Conservation (phyloP, 345 rosid species). For the Salix exigua region DNA sequence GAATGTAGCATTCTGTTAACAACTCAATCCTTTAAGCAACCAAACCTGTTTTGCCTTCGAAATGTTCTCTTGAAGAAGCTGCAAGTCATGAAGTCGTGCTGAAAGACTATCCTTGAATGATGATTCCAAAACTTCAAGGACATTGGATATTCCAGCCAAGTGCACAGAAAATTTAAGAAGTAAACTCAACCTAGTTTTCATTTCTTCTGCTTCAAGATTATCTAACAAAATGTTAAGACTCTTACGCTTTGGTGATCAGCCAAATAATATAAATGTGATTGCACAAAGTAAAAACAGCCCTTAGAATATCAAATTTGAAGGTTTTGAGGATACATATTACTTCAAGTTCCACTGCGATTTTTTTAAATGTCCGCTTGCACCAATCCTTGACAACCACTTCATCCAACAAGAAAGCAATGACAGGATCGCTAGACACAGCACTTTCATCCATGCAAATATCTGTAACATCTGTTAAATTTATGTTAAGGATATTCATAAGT, state of each 20-base stretch:
- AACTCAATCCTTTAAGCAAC: slow-evolving; percentile 9
- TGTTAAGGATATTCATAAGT: slow-evolving; percentile 42
- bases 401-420: slow-evolving; percentile 92
- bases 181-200: slow-evolving; percentile 45
- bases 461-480: slow-evolving; percentile 66
- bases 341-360: slow-evolving; percentile 53
- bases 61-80: slow-evolving; percentile 68
- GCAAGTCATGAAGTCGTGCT: slow-evolving; percentile 70
- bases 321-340: slow-evolving; percentile 74
- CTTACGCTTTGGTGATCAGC: not conserved
- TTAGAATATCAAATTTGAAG: slow-evolving; percentile 15
- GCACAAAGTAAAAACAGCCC: not conserved
- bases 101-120: slow-evolving; percentile 75
- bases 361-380: slow-evolving; percentile 79
- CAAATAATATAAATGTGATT: not conserved
- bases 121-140: slow-evolving; percentile 79
- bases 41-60: slow-evolving; percentile 88
- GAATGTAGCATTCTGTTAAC: not conserved
- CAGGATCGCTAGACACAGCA: slow-evolving; percentile 97
- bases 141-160: slow-evolving; percentile 63
- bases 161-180: slow-evolving; percentile 56
- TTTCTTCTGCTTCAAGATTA: slow-evolving; percentile 53
- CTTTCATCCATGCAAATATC: slow-evolving; percentile 97
- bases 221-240: slow-evolving; percentile 57
- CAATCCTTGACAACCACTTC: slow-evolving; percentile 98